phyloP scores from a whole-genome alignment of 495 filamentous ascomycete genomes.

The Trichoderma gamsii region DNA sequence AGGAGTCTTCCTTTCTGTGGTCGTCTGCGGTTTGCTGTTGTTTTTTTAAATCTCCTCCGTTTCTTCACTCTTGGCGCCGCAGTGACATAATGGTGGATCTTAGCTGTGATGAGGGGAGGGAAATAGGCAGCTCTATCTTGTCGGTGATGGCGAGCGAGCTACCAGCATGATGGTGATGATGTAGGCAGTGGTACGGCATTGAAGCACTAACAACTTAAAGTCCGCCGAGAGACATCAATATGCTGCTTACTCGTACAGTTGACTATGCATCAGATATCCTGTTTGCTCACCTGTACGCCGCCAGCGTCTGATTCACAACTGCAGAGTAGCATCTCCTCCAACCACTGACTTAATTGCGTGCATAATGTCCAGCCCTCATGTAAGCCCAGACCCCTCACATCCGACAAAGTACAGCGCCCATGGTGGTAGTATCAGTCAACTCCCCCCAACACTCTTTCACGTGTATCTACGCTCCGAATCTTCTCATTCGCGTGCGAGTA shows the following conservation, averaged over 20 bases:
- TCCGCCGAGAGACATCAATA: no score
- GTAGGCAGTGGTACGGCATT: no score
- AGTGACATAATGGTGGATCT: conserved; percentile 12
- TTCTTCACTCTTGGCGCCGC: conserved; percentile 1
- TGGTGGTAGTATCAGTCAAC: neutral
- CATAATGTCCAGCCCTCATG: neutral
- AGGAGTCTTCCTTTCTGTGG: neutral
- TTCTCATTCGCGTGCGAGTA: neutral
- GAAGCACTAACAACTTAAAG: no score
- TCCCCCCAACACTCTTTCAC: neutral
- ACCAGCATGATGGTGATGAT: no score
- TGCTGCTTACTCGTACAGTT: no score
- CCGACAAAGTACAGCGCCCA: neutral
- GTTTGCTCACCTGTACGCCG: neutral
- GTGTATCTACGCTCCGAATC: neutral
- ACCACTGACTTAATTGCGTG: neutral
- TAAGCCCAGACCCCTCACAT: neutral
- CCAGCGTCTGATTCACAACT: neutral
- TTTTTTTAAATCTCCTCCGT: neutral
- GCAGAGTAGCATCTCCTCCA: neutral
- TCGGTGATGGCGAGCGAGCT: neutral
- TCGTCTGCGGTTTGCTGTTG: neutral
- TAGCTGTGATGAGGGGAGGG: neutral
- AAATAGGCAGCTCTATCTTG: neutral
- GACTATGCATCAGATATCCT: no score